Evolutionary conservation across 148 eudicot genomes (phyloP).

Genomic region (Beta vulgaris): DNA sequence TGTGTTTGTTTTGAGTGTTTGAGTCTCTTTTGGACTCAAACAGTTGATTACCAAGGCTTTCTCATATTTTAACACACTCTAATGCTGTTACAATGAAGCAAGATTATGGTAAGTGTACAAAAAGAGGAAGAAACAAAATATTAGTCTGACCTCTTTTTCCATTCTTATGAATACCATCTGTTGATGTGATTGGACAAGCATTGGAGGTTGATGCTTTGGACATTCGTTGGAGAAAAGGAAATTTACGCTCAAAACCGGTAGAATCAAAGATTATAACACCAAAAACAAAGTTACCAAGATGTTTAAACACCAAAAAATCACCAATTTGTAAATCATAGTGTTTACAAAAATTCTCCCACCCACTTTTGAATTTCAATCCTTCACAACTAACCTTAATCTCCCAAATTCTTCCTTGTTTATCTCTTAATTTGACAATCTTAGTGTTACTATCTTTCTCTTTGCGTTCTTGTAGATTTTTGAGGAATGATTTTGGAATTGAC

Average conservation of each 20-base stretch:
- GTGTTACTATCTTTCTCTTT: background rate
- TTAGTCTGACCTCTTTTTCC: no score
- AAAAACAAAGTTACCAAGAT: slow-evolving; percentile 6
- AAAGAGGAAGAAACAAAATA: no score
- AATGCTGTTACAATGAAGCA: no score
- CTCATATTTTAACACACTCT: no score
- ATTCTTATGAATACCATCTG: no score
- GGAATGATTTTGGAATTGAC: slow-evolving; percentile 15
- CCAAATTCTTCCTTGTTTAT: slow-evolving; percentile 11
- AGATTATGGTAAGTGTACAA: no score
- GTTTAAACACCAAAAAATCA: slow-evolving; percentile 22
- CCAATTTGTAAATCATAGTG: slow-evolving; percentile 15
- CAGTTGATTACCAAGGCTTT: no score
- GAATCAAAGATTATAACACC: slow-evolving; percentile 17
- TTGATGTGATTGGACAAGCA: no score
- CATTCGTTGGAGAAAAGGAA: background rate
- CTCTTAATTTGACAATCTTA: background rate
- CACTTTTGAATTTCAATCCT: background rate
- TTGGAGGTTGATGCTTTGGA: background rate
- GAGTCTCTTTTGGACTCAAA: no score
- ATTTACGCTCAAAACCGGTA: slow-evolving; percentile 14
- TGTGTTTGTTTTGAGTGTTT: no score
- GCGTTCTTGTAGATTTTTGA: background rate
- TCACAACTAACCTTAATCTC: background rate
- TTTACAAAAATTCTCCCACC: slow-evolving; percentile 14